Percentiles rank a stretch among this genome's conserved stretches.
phyloP scores from a whole-genome alignment of 2,329 filamentous ascomycete genomes.

The Penicillium sp. region DNA sequence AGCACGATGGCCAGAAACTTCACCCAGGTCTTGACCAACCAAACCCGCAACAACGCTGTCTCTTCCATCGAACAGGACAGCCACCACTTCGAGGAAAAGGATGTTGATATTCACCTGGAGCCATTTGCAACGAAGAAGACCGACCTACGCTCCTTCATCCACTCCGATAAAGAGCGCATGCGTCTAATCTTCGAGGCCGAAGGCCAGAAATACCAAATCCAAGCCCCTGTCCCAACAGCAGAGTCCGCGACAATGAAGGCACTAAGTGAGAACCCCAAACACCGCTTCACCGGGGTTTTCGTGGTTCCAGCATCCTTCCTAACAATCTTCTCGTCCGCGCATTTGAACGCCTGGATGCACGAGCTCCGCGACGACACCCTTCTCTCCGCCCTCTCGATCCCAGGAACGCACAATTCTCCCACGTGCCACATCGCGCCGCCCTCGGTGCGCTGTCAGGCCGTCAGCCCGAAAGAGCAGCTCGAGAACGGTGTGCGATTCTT shows the following conservation, averaged over 20 bases:
- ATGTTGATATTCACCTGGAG: slow-evolving; percentile 62
- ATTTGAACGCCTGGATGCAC: slow-evolving; percentile 76
- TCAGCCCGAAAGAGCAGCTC: slow-evolving; percentile 72
- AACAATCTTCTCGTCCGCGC: slow-evolving; percentile 67
- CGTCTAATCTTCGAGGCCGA: slow-evolving; percentile 69
- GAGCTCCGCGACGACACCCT: slow-evolving; percentile 68
- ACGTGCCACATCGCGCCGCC: slow-evolving; percentile 81
- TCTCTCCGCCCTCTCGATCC: slow-evolving; percentile 79
- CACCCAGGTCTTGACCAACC: slow-evolving; percentile 43
- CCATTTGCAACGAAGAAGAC: slow-evolving; percentile 67
- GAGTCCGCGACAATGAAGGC: slow-evolving; percentile 62
- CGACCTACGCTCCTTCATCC: slow-evolving; percentile 59
- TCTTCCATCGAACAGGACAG: slow-evolving; percentile 51
- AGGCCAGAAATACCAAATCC: slow-evolving; percentile 67
- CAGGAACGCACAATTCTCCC: slow-evolving; percentile 93
- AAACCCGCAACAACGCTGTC: slow-evolving; percentile 45
- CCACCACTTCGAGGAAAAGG: slow-evolving; percentile 59
- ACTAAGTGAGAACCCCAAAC: slow-evolving; percentile 52
- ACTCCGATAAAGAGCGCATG: slow-evolving; percentile 61
- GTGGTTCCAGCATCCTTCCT: slow-evolving; percentile 55
- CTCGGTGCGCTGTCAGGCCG: slow-evolving; percentile 89
- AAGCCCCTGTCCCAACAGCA: slow-evolving; percentile 63
- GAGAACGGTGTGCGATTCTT: slow-evolving; percentile 91
- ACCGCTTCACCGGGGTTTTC: slow-evolving; percentile 66
- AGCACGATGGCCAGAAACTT: slow-evolving; percentile 49